Evolutionary conservation across 257 asterid species (phyloP).

Genomic region (Jacaranda mimosifolia): DNA sequence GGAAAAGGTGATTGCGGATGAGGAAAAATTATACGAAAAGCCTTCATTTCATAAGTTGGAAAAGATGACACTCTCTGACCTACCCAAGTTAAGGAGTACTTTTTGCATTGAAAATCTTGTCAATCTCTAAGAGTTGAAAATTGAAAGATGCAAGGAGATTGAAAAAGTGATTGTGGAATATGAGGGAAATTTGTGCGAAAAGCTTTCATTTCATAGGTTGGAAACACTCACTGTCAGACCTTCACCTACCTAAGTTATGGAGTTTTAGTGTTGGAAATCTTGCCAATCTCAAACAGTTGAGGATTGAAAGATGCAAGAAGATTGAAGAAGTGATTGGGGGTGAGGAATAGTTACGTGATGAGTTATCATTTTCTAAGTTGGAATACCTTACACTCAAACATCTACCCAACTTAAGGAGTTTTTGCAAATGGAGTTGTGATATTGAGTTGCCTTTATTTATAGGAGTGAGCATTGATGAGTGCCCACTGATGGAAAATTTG

Average conservation of each 20-base stretch:
- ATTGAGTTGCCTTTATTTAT: neutral
- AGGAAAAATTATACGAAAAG: neutral
- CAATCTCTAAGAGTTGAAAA: too few species aligned
- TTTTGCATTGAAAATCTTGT: too few species aligned
- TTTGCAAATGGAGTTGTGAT: neutral
- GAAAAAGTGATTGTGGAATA: too few species aligned
- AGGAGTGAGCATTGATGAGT: neutral
- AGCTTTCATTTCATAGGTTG: too few species aligned
- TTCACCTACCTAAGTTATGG: neutral
- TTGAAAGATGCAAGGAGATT: too few species aligned
- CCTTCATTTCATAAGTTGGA: neutral
- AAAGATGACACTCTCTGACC: neutral
- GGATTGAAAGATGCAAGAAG: neutral
- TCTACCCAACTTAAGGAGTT: neutral
- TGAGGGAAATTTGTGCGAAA: too few species aligned
- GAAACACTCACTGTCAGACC: too few species aligned
- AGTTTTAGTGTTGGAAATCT: too few species aligned
- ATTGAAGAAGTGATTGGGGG: slow-evolving; percentile 26
- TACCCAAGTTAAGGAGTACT: neutral
- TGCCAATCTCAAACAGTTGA: neutral
- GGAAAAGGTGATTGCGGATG: neutral
- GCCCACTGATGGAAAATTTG: neutral
- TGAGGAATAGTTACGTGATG: neutral
- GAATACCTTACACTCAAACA: neutral
- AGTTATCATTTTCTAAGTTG: slow-evolving; percentile 14